A percentile compares a stretch with the other conserved stretches of the same genome.
These are phyloP conservation scores for Ophiorrhiza pumila DNA, from an alignment of 257 asterid genomes.

Conservation along the genomic window DNA sequence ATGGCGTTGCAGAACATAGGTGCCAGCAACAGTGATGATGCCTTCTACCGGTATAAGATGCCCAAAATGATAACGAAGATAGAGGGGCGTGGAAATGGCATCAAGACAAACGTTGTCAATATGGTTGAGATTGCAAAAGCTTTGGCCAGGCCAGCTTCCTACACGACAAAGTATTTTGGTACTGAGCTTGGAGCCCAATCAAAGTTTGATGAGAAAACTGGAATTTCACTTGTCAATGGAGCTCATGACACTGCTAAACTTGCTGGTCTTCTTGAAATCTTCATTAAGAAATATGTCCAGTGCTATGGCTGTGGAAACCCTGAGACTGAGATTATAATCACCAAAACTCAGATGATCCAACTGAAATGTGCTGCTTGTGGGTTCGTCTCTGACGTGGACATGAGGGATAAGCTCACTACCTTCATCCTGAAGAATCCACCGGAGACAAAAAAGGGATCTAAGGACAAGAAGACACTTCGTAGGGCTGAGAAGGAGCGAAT, in stretches of 20 bases:
- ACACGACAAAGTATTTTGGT: slow-evolving; percentile 39
- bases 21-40: slow-evolving; percentile 46
- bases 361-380: slow-evolving; percentile 49
- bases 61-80: slow-evolving; percentile 42
- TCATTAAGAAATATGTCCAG: slow-evolving; percentile 43
- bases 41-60: slow-evolving; percentile 52
- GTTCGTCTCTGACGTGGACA: slow-evolving; percentile 43
- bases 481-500: slow-evolving; percentile 44
- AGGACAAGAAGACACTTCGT: slow-evolving; percentile 40
- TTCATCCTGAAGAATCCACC: slow-evolving; percentile 45
- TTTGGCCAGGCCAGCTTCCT: slow-evolving; percentile 42
- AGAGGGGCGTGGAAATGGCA: slow-evolving; percentile 49
- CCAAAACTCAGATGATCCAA: slow-evolving; percentile 42
- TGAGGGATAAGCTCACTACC: slow-evolving; percentile 42
- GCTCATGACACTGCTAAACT: slow-evolving; percentile 43
- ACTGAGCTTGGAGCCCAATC: slow-evolving; percentile 50
- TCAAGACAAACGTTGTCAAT: slow-evolving; percentile 42
- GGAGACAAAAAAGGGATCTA: slow-evolving; percentile 37
- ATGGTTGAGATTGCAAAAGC: slow-evolving; percentile 47
- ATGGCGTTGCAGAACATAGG: slow-evolving; percentile 46
- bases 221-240: slow-evolving; percentile 43
- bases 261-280: slow-evolving; percentile 39
- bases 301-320: slow-evolving; percentile 46
- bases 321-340: slow-evolving; percentile 38
- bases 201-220: slow-evolving; percentile 45